Base-by-base conservation (phyloP, 768 basidiomycete genomes). In the Amanita fuliginea region DNA sequence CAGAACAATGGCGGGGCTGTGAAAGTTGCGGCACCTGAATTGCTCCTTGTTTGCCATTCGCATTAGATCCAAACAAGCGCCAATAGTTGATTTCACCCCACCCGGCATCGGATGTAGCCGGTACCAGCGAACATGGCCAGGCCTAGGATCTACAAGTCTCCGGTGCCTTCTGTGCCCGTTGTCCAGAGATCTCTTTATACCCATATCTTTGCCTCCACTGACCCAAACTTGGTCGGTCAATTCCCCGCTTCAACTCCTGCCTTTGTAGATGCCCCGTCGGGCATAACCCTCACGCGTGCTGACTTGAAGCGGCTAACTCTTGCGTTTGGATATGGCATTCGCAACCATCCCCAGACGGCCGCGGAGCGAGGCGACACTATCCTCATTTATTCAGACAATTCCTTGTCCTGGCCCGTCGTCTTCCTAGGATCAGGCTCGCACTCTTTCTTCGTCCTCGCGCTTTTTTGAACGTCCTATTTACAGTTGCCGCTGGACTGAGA, bases 371-470 rank as follows among this genome's bases (percentile, higher is more conserved):
- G 81, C 0, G 77, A 82, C 45, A 76, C 77, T 0, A 68, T 78
- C 14, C 69, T 86, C 52, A 67, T 91, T 4, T 88, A 75, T 59
- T 81, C 81, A 1, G 80, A 75, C 7, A 91, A 92, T 63, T 78
- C 71, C 16, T 56, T 89, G 7, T 59, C 60, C 4, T 76, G 72
- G 70, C 74, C 75, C 0, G 64, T 76, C 13, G 66, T 67, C 11
- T 54, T 75, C 8, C 72, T 73, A 56, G 76, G 76, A 14, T 64
- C 69, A 50, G 68, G 74, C 69, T 36, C 21, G 63, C 57, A 22
- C 35, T 37, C 30, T 16, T 24, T 36, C 42, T 49, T 34, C 24
- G 33, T 45, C 33, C 21, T 11, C 39, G 47, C 51, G 42, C 22
- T 22, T 40, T 28, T 11, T 51, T 51, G 11, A 37, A 33, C 22